phyloP scores from a whole-genome alignment of 2,329 filamentous ascomycete genomes.

The Anthostomella pinea region DNA sequence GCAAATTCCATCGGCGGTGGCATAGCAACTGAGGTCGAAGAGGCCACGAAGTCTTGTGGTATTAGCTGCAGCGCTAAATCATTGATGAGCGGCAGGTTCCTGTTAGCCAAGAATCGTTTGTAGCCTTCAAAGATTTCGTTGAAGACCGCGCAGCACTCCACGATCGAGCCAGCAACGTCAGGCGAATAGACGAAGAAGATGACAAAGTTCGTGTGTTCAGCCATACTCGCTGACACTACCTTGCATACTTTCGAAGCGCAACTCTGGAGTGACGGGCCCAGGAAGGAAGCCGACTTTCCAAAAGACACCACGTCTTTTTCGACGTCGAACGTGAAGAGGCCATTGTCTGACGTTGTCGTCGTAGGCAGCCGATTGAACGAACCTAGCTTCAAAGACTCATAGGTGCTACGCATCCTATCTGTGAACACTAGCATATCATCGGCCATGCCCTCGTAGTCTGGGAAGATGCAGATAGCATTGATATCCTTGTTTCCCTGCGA shows the following conservation, averaged over 20 bases:
- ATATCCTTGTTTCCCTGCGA: constrained; percentile 70
- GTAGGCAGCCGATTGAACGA: constrained; percentile 53
- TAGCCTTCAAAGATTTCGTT: constrained; percentile 69
- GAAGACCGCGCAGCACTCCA: constrained; percentile 72
- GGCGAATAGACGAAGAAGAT: constrained; percentile 75
- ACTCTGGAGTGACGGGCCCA: constrained; percentile 45
- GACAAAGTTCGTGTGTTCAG: constrained; percentile 61
- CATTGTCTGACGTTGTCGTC: constrained; percentile 43
- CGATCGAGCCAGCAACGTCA: constrained; percentile 56
- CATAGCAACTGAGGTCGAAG: constrained; percentile 60
- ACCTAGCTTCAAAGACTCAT: constrained; percentile 73
- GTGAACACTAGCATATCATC: constrained; percentile 64
- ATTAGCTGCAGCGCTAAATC: constrained; percentile 78
- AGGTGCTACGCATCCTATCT: constrained; percentile 64
- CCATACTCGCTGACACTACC: constrained; percentile 41
- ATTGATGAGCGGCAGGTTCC: constrained; percentile 46
- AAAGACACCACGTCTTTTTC: constrained; percentile 41
- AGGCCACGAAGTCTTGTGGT: constrained; percentile 65
- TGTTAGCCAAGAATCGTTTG: constrained; percentile 47
- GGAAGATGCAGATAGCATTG: constrained; percentile 67
- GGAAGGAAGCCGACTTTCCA: constrained; percentile 40
- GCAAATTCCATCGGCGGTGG: constrained; percentile 58
- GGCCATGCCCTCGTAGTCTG: constrained; percentile 60
- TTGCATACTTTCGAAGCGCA: constrained; percentile 48
- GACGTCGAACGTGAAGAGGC: constrained; percentile 49